phyloP scores from a whole-genome alignment of 768 basidiomycete species.

The Naganishia vaughanmartiniae region DNA sequence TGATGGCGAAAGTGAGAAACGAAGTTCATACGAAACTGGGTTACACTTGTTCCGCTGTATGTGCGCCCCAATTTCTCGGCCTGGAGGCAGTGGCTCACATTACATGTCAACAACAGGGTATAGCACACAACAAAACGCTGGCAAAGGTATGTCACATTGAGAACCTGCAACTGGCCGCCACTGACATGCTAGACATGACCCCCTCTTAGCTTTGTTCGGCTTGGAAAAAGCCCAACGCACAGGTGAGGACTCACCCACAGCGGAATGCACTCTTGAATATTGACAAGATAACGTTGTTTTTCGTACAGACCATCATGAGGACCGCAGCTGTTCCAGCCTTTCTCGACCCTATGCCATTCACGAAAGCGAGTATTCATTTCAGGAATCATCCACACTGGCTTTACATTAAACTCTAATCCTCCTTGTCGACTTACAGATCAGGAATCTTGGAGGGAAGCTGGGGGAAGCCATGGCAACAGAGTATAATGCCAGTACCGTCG shows the following conservation, averaged over 20 bases:
- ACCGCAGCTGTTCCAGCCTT: slow-evolving; percentile 80
- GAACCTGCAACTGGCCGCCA: not conserved
- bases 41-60: slow-evolving; percentile 89
- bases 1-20: slow-evolving; percentile 72
- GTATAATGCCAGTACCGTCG: slow-evolving; percentile 84
- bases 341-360: slow-evolving; percentile 78
- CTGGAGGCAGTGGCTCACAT: no score
- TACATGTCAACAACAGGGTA: slow-evolving; percentile 59
- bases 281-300: not conserved
- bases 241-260: slow-evolving; percentile 56
- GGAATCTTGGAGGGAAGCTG: slow-evolving; percentile 91
- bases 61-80: slow-evolving; percentile 37
- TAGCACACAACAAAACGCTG: slow-evolving; percentile 88
- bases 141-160: slow-evolving; percentile 67
- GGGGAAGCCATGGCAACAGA: slow-evolving; percentile 81
- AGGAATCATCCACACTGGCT: slow-evolving; percentile 3
- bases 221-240: slow-evolving; percentile 83
- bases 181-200: no score
- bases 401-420: not conserved
- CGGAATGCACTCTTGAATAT: not conserved
- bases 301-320: slow-evolving; percentile 73
- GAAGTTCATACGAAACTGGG: slow-evolving; percentile 70
- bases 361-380: slow-evolving; percentile 57
- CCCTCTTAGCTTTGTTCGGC: slow-evolving; percentile 87
- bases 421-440: slow-evolving; percentile 61